Percentiles rank a stretch among this genome's conserved stretches.
Conservation (phyloP, 169 alveolate genomes). For the Besnoitia besnoiti region DNA sequence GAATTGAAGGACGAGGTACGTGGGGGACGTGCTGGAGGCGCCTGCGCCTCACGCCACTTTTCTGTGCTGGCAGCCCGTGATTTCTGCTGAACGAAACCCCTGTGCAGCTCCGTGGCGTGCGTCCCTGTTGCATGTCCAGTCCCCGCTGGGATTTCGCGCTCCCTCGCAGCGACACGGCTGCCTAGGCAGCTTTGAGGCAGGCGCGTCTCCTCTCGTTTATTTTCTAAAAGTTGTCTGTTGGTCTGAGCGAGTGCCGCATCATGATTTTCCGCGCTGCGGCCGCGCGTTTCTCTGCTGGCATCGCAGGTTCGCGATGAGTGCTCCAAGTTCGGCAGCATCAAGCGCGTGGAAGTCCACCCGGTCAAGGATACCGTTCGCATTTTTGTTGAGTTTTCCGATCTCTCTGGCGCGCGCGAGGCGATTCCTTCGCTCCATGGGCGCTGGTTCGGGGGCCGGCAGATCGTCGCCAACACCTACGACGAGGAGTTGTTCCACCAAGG, state of each 20-base stretch:
- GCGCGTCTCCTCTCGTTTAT: no score
- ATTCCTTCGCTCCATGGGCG: slow-evolving; percentile 74
- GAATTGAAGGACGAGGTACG: slow-evolving; percentile 73
- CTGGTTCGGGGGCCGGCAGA: slow-evolving; percentile 78
- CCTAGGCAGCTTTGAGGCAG: no score
- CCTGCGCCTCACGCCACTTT: no score
- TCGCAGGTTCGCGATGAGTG: slow-evolving; percentile 65
- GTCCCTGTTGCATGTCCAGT: no score
- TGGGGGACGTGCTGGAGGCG: not conserved
- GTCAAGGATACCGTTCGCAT: slow-evolving; percentile 67
- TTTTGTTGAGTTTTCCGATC: slow-evolving; percentile 68
- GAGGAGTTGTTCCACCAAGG: not conserved
- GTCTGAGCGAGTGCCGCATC: no score
- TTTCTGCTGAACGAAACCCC: no score
- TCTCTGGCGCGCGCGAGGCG: slow-evolving; percentile 71
- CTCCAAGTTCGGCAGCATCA: slow-evolving; percentile 70
- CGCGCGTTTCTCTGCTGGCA: not conserved
- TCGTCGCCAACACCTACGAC: slow-evolving; percentile 67
- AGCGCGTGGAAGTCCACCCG: slow-evolving; percentile 67
- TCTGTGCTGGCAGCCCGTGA: no score
- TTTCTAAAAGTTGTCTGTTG: no score
- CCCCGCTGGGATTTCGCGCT: no score
- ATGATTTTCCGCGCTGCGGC: not conserved
- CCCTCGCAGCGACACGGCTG: no score
- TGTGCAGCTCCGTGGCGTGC: no score